Base-by-base conservation (phyloP, 768 basidiomycete species). In the Suillus weaverae region DNA sequence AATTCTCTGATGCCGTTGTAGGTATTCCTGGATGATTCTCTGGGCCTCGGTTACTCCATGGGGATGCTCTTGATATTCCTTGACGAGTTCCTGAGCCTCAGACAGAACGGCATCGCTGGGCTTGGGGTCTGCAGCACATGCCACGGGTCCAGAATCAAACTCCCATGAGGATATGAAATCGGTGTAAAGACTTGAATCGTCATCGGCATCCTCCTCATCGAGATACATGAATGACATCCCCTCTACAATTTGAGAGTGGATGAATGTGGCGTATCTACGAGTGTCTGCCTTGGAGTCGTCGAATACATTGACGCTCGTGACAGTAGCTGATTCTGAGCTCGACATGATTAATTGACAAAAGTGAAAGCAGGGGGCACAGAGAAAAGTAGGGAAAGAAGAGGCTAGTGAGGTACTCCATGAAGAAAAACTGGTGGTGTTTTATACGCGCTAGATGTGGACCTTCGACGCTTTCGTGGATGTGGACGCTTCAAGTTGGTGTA, bases 231-330 rank as follows among this genome's bases (percentile, higher is more conserved):
- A 41, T 41, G 65, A 62, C 32, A 64, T 9, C 8, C 33, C 36
- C 30, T 62, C 63, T 41, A 61, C 62, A 14, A 50, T 51, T 20
- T 73, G 66, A 7, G 51, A 26, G 48, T 68, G 59, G 44, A 76
- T 70, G 57, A 76, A 63, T 22, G 53, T 22, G 2, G 67, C 76
- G 44, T 73, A 76, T 43, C 76, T 73, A 39, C 76, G 73, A 59
- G 69, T 73, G 11, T 76, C 69, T 18, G 56, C 62, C 14, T 61
- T 62, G n/a, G n/a, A 7, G 22, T 53, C 50, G 7, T 59, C 39
- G 39, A 59, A 41, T 18, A 26, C 20, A 30, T 20, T 20, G 30
- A 30, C 5, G 39, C 2, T 16, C 7, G 26, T 13, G 18, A 32
- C 26, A 43, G 57, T 41, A 32, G 26, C 10, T 30, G 18, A 20